Evolutionary conservation across 2,329 filamentous ascomycete genomes (phyloP).

Genomic region (Pseudogymnoascus destructans): DNA sequence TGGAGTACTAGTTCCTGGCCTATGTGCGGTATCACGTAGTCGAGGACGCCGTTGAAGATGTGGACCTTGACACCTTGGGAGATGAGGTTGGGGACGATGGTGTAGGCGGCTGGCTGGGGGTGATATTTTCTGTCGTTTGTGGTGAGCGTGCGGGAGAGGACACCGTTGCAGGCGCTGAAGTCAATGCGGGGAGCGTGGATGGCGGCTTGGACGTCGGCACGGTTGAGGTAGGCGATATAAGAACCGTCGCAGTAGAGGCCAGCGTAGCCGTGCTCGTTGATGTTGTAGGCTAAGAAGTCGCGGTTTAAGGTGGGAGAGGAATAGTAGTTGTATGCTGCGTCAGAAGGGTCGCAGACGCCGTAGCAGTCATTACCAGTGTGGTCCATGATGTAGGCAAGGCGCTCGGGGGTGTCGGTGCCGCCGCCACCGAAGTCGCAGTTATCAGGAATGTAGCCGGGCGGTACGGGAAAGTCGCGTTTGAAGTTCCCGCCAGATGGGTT

Average conservation of each 20-base stretch:
- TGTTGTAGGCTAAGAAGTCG: constrained; percentile 43
- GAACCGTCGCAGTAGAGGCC: constrained; percentile 34
- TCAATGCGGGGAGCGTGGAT: constrained; percentile 40
- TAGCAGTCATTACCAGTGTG: not conserved
- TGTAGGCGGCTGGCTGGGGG: constrained; percentile 32
- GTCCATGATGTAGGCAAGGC: constrained; percentile 1
- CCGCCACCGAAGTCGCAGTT: not conserved
- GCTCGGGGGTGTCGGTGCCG: constrained; percentile 3
- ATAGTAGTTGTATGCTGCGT: not conserved
- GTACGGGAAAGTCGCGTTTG: not conserved
- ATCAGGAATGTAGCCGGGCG: not conserved
- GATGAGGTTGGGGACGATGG: constrained; percentile 39
- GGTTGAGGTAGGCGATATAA: constrained; percentile 43
- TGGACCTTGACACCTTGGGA: constrained; percentile 44
- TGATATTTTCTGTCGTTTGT: constrained; percentile 29
- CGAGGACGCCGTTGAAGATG: constrained; percentile 47
- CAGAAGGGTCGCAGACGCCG: constrained; percentile 3
- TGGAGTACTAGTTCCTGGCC: constrained; percentile 42
- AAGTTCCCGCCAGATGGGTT: not conserved
- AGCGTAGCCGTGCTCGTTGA: constrained; percentile 29
- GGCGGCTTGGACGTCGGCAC: constrained; percentile 46
- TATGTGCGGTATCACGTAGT: constrained; percentile 44
- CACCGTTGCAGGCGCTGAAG: constrained; percentile 35
- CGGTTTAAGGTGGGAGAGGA: not conserved
- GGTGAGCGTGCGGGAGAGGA: constrained; percentile 31